These are phyloP conservation scores for Theobroma cacao DNA, from an alignment of 345 rosid species.

Conservation along the genomic window DNA sequence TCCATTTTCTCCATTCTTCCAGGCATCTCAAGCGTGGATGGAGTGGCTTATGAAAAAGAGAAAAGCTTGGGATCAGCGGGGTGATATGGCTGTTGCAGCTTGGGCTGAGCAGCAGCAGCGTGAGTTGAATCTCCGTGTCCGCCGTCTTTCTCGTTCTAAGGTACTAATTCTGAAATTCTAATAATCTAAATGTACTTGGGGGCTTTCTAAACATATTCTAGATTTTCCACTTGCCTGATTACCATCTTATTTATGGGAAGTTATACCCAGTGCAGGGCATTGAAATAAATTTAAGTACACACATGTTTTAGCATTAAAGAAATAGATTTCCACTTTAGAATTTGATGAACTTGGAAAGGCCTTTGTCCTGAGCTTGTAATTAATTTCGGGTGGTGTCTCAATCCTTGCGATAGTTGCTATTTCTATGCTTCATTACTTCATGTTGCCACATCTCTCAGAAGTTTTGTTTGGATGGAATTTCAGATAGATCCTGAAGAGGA, in stretches of 20 bases:
- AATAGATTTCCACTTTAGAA: neutral
- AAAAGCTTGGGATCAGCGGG: conserved; percentile 92
- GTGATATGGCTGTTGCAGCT: conserved; percentile 89
- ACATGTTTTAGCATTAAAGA: conserved; percentile 5
- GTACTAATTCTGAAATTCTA: conserved; percentile 26
- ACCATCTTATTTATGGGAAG: neutral
- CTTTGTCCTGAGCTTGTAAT: neutral
- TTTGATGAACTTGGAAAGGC: conserved; percentile 8
- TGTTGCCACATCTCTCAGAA: neutral
- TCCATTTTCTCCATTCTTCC: conserved; percentile 17
- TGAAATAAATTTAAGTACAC: neutral
- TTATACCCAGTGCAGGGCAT: neutral
- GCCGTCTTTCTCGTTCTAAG: conserved; percentile 89
- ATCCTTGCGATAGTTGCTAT: neutral
- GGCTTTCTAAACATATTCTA: conserved; percentile 7
- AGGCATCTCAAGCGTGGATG: conserved; percentile 99
- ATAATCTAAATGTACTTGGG: neutral
- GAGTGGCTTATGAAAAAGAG: conserved; percentile 90
- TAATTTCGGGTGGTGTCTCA: neutral
- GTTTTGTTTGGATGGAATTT: conserved; percentile 7
- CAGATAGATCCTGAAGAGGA: conserved; percentile 94
- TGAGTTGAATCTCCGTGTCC: conserved; percentile 74
- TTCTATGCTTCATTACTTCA: neutral
- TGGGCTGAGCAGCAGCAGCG: conserved; percentile 99
- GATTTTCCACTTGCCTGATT: neutral